Evolutionary conservation across 768 basidiomycete genomes (phyloP).

Genomic region (Sporobolomyces roseus): DNA sequence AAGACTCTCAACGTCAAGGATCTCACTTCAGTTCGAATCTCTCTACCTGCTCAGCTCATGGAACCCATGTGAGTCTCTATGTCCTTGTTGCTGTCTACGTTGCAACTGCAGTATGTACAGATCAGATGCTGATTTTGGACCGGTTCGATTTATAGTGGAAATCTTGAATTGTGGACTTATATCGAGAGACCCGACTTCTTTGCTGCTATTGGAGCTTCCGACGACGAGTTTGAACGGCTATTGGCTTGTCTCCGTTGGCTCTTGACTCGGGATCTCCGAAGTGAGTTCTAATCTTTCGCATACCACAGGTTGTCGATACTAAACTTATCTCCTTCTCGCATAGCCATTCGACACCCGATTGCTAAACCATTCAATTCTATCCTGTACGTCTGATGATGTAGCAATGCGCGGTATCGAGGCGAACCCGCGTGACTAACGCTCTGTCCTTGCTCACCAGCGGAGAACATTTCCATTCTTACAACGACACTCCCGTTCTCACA

Average conservation of each 20-base stretch:
- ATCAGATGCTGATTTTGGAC: too few species aligned
- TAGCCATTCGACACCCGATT: conserved; percentile 56
- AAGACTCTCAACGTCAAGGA: conserved; percentile 44
- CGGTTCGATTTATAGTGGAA: conserved; percentile 35
- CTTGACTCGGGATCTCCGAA: conserved; percentile 37
- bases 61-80: conserved; percentile 13
- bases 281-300: too few species aligned
- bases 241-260: conserved; percentile 68
- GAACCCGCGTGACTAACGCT: too few species aligned
- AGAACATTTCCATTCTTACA: conserved; percentile 52
- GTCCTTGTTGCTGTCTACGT: too few species aligned
- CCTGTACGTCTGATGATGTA: too few species aligned
- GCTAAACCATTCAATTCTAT: conserved; percentile 58
- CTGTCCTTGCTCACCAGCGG: conserved; percentile 42
- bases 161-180: conserved; percentile 42
- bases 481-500: conserved; percentile 47
- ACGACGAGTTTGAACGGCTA: conserved; percentile 71
- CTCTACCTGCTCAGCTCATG: conserved; percentile 36
- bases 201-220: conserved; percentile 38
- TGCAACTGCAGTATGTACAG: too few species aligned
- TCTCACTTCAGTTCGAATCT: conserved; percentile 37
- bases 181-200: conserved; percentile 44
- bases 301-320: too few species aligned
- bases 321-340: too few species aligned
- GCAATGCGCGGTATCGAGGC: too few species aligned